Evolutionary conservation across 1,284 basidiomycete species (phyloP), one percentile per base, ranked within the genome.

Genomic region (Gomphus bonarii): DNA sequence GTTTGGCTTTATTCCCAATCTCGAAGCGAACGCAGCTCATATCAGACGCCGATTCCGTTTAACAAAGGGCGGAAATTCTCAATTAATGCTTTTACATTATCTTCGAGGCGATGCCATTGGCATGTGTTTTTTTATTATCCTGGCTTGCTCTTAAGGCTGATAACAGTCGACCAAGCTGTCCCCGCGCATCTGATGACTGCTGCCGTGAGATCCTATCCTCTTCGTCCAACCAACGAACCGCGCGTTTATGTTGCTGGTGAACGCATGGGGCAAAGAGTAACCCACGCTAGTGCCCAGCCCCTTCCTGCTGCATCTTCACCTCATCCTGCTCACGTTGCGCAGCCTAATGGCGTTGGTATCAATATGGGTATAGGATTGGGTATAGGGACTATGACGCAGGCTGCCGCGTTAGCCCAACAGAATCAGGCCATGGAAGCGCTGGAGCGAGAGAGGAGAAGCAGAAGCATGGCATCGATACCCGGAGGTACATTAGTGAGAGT

Each of bases 41-140:
- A 66, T 81, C 28, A 76, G 88, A 50, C 71, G 85, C 50, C 78
- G 85, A 5, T 91, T 79, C 65, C 81, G 88, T 36, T 72, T 91
- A 35, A 60, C 71, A 49, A 86, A 85, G 65, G 85, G 85, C 20
- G 85, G 85, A 0, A 79, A 86, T 62, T 76, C 81, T 0, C 77
- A 80, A 57, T 75, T 90, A 18, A 74, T 81, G 22, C 76, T 90
- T 14, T 76, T 88, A 0, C 86, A 90, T 64, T 91, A 89, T 66
- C 73, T 78, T 33, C 76, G 82, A 62, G 84, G 83, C 3, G 80
- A 75, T 31, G 62, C 73, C 12, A 72, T 76, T 53, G 75, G 85
- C 88, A 66, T 68, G 84, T 79, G 10, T 58, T 28, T 48, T 38
- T 25, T 40, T 20, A 28, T 59, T n/a, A 31, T 48, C 47, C 30